phyloP scores from a whole-genome alignment of 805 yeast genomes.

The Cyberlindnera veronae region DNA sequence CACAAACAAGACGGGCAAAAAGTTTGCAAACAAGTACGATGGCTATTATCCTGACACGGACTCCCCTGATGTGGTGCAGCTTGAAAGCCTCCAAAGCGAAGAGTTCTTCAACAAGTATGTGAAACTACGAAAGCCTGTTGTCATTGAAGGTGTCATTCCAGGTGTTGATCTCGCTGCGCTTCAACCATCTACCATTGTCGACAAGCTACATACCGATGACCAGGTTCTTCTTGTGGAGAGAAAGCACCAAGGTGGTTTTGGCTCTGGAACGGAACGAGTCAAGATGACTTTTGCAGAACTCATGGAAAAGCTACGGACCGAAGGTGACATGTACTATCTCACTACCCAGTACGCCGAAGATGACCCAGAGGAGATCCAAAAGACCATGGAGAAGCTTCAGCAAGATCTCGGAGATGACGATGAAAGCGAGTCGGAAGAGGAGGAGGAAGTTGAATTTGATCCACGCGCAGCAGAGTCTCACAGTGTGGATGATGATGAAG shows the following conservation, averaged over 20 bases:
- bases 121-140: constrained; percentile 40
- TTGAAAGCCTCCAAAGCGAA: neutral
- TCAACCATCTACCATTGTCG: constrained; percentile 32
- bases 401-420: constrained; percentile 8
- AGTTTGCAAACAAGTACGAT: constrained; percentile 6
- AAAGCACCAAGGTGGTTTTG: constrained; percentile 59
- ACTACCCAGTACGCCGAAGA: constrained; percentile 67
- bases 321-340: constrained; percentile 52
- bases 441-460: too few relatives aligned
- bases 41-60: constrained; percentile 13
- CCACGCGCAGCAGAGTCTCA: too few relatives aligned
- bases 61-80: neutral
- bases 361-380: constrained; percentile 31
- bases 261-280: constrained; percentile 55
- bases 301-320: constrained; percentile 37
- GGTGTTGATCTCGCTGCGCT: constrained; percentile 35
- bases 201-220: constrained; percentile 34
- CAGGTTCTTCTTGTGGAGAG: constrained; percentile 52
- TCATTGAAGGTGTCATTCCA: constrained; percentile 38
- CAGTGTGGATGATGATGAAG: constrained; percentile 12
- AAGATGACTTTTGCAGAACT: constrained; percentile 50
- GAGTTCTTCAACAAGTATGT: constrained; percentile 17
- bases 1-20: too few relatives aligned
- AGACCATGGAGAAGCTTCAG: constrained; percentile 21
- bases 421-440: constrained; percentile 19